Conservation (phyloP, 345 rosid genomes). For the Camelina laxa region DNA sequence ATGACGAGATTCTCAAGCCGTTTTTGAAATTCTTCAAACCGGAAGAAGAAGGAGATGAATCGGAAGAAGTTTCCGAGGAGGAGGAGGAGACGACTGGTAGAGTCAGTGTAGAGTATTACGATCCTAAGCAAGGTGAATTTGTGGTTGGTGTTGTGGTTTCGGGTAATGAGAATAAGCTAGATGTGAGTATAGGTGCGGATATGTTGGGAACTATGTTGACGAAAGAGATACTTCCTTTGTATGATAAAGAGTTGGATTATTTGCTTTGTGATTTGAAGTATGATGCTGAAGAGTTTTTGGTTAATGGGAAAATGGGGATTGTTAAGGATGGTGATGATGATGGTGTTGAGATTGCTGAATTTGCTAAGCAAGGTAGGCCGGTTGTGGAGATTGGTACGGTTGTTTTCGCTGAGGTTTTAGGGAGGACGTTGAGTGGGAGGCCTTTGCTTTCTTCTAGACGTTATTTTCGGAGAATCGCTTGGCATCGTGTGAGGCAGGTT, state of each 20-base stretch:
- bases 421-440: slow-evolving; percentile 87
- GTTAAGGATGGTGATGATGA: slow-evolving; percentile 67
- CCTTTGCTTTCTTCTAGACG: slow-evolving; percentile 87
- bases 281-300: slow-evolving; percentile 61
- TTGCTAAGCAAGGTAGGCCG: slow-evolving; percentile 58
- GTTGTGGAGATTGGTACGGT: slow-evolving; percentile 87
- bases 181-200: slow-evolving; percentile 87
- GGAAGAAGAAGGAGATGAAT: slow-evolving; percentile 42
- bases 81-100: slow-evolving; percentile 20
- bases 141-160: slow-evolving; percentile 98
- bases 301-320: slow-evolving; percentile 82
- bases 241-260: slow-evolving; percentile 70
- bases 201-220: slow-evolving; percentile 94
- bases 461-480: slow-evolving; percentile 67
- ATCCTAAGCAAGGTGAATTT: slow-evolving; percentile 79
- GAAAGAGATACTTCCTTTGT: slow-evolving; percentile 87
- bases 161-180: slow-evolving; percentile 91
- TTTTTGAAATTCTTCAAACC: slow-evolving; percentile 81
- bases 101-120: slow-evolving; percentile 73
- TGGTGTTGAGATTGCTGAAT: slow-evolving; percentile 44
- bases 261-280: slow-evolving; percentile 69
- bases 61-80: slow-evolving; percentile 39
- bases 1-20: slow-evolving; percentile 76
- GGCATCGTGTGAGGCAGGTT: slow-evolving; percentile 99
- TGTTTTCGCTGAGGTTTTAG: slow-evolving; percentile 87